phyloP scores from a whole-genome alignment of 805 yeast species.

The Grigorovia yakushimaensis region DNA sequence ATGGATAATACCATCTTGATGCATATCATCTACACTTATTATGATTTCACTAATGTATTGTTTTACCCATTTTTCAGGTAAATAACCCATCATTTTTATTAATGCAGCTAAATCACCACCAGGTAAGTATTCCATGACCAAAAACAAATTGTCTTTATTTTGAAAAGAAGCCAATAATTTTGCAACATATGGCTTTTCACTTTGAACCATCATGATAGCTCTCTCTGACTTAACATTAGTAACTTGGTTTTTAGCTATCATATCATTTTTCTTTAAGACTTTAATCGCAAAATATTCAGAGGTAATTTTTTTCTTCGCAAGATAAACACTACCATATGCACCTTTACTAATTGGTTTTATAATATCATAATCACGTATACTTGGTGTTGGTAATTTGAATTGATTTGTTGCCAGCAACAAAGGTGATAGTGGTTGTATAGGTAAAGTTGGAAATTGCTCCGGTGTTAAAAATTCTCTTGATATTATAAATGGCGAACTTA shows the following conservation, averaged over 20 bases:
- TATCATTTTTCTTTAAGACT: constrained; percentile 82
- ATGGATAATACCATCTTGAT: constrained; percentile 80
- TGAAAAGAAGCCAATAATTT: constrained; percentile 83
- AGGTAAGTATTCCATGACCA: constrained; percentile 92
- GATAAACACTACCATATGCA: constrained; percentile 91
- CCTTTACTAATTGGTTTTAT: constrained; percentile 92
- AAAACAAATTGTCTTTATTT: constrained; percentile 70
- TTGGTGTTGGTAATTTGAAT: constrained; percentile 47
- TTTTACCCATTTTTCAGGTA: constrained; percentile 81
- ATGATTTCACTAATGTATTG: constrained; percentile 84
- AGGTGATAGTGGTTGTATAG: constrained; percentile 62
- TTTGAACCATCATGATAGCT: constrained; percentile 96
- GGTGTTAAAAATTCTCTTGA: constrained; percentile 36
- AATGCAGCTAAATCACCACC: constrained; percentile 95
- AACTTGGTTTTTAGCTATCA: constrained; percentile 95
- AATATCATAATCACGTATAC: constrained; percentile 80
- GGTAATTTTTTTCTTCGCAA: constrained; percentile 72
- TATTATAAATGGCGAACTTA: constrained; percentile 47
- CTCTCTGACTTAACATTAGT: constrained; percentile 90
- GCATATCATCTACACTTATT: constrained; percentile 84
- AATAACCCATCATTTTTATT: constrained; percentile 66
- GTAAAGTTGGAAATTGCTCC: constrained; percentile 21
- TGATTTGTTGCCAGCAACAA: constrained; percentile 58
- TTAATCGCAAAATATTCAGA: constrained; percentile 96
- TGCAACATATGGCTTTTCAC: constrained; percentile 89